A percentile compares a stretch with the other conserved stretches of the same genome.
Conservation (phyloP, 805 yeast species). For the Cyberlindnera veronae region DNA sequence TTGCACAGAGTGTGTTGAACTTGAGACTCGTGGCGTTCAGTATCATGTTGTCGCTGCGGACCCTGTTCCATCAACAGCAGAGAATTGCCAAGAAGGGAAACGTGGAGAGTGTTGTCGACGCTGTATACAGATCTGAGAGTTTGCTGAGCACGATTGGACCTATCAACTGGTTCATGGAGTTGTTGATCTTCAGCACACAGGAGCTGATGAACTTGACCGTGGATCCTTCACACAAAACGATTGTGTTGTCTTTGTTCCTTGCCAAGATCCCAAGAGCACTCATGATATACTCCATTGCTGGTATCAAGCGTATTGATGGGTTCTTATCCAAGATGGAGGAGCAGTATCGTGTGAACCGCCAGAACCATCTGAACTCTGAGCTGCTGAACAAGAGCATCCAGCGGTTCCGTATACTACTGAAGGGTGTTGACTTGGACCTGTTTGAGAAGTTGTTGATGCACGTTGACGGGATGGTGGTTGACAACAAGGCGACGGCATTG, state of each 20-base stretch:
- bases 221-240: constrained; percentile 27
- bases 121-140: constrained; percentile 58
- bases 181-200: constrained; percentile 67
- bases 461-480: constrained; percentile 37
- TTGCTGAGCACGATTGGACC: constrained; percentile 69
- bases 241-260: constrained; percentile 56
- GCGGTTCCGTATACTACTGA: constrained; percentile 33
- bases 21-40: constrained; percentile 71
- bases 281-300: constrained; percentile 61
- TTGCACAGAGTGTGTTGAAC: constrained; percentile 56
- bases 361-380: constrained; percentile 41
- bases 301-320: constrained; percentile 52
- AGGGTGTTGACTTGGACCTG: constrained; percentile 38
- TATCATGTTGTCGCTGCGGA: constrained; percentile 55
- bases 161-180: constrained; percentile 82
- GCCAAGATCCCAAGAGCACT: constrained; percentile 70
- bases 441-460: constrained; percentile 63
- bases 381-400: constrained; percentile 49
- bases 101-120: constrained; percentile 42
- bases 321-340: constrained; percentile 24
- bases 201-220: constrained; percentile 53
- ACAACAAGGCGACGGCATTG: constrained; percentile 16
- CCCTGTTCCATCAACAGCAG: constrained; percentile 61
- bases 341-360: constrained; percentile 10
- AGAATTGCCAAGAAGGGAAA: constrained; percentile 48